phyloP scores from a whole-genome alignment of 257 asterid species.

The Rubia yunnanensis region DNA sequence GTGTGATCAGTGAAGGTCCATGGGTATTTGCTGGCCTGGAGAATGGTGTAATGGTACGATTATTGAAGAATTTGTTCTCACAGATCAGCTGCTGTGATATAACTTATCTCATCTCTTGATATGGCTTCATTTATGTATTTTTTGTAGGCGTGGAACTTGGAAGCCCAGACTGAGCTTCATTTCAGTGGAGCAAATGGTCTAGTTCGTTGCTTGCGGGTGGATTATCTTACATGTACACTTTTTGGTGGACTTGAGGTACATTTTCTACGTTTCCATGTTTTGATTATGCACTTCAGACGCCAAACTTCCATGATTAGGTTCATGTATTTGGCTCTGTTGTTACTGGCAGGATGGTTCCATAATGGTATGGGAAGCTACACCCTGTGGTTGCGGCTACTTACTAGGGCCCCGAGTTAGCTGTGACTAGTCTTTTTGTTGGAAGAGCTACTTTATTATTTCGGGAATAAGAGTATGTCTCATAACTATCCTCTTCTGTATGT shows the following conservation, averaged over 20 bases:
- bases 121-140: not conserved
- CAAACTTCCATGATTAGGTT: too few relatives aligned
- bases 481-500: too few relatives aligned
- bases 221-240: constrained; percentile 27
- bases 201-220: constrained; percentile 32
- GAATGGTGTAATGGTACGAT: constrained; percentile 35
- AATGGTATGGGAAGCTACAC: too few relatives aligned
- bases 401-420: too few relatives aligned
- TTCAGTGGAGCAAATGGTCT: constrained; percentile 34
- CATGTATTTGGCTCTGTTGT: too few relatives aligned
- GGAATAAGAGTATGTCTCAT: too few relatives aligned
- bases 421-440: too few relatives aligned
- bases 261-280: too few relatives aligned
- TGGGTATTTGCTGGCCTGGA: constrained; percentile 51
- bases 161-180: constrained; percentile 22
- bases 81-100: not conserved
- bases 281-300: too few relatives aligned
- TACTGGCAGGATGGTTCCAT: too few relatives aligned
- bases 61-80: not conserved
- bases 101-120: not conserved
- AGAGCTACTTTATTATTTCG: too few relatives aligned
- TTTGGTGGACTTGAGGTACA: constrained; percentile 61
- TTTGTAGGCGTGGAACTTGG: constrained; percentile 46
- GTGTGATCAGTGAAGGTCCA: constrained; percentile 43
- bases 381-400: too few relatives aligned